Evolutionary conservation across 129 eudicot genomes (phyloP), one percentile per base, ranked within the genome.

Genomic region (Mikania micrantha): DNA sequence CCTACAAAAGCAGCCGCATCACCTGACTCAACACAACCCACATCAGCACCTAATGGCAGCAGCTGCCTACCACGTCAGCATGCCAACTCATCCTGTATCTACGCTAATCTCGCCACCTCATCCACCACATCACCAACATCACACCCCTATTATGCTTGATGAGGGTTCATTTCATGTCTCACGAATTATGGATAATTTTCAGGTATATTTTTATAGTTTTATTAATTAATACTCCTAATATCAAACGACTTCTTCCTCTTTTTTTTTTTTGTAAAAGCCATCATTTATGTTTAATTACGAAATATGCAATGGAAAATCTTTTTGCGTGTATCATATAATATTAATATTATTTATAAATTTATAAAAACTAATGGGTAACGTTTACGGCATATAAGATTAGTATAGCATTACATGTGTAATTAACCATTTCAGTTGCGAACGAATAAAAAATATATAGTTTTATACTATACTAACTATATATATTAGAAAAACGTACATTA

Each of bases 131-230:
- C 83, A 78, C 1, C 86, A 78, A 5, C 91, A 86, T 74, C 95
- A 88, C 71, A 78, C 96, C 75, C 61, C 95, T 73, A 53, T 82
- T 44, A 84, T 83, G 72, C 83, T 83, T 66, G 83, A 83, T 19
- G 89, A 84, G 2, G 83, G 85, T 77, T 75, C 99, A 44, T 93
- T 77, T 54, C 93, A 87, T 75, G 90, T 87, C 61, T 86, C 99
- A 45, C 81, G 93, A 70, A 77, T 85, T 29, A 87, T 89, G 78
- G 81, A 86, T 10, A 86, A 67, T 69, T 93, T 86, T 75, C 98
- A 84, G 96, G 97, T 91, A 15, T 77, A 32, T 32, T 32, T 25
- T 31, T 66, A 31, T 6, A 25, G 36, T 29, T 31, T 2, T 9
- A 16, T 11, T 28, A 11, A 3, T 13, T 19, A 27, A 16, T 20